Evolutionary conservation across 768 basidiomycete species (phyloP).

Genomic region (Pulveroboletus frians): DNA sequence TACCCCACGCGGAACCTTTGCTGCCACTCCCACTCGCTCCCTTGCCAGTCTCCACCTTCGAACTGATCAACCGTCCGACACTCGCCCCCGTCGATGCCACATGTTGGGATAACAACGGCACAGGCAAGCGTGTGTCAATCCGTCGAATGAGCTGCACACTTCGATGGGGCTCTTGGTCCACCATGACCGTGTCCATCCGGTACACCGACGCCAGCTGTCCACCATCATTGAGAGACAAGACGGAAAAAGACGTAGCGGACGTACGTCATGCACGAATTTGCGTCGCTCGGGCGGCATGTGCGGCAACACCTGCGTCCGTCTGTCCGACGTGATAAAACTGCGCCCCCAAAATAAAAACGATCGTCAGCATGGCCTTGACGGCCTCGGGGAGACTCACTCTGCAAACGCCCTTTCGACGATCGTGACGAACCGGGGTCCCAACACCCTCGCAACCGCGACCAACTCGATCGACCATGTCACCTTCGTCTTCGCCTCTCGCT

Average conservation of each 20-base stretch:
- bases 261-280: constrained; percentile 75
- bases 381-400: constrained; percentile 49
- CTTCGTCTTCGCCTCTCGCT: constrained; percentile 33
- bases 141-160: constrained; percentile 80
- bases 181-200: constrained; percentile 76
- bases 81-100: constrained; percentile 30
- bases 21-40: background rate
- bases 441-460: constrained; percentile 47
- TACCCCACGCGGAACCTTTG: background rate
- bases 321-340: constrained; percentile 68
- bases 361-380: background rate
- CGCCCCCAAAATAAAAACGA: background rate
- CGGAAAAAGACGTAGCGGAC: constrained; percentile 21
- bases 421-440: constrained; percentile 54
- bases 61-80: constrained; percentile 58
- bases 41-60: constrained; percentile 33
- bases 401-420: constrained; percentile 78
- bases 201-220: constrained; percentile 69
- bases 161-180: constrained; percentile 88
- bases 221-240: background rate
- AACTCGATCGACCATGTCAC: constrained; percentile 62
- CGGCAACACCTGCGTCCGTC: constrained; percentile 67
- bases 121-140: constrained; percentile 76
- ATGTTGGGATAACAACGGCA: constrained; percentile 57
- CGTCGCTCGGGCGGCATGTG: constrained; percentile 76